Evolutionary conservation across 208 protist genomes (phyloP).

Genomic region (Acanthamoeba triangularis): DNA sequence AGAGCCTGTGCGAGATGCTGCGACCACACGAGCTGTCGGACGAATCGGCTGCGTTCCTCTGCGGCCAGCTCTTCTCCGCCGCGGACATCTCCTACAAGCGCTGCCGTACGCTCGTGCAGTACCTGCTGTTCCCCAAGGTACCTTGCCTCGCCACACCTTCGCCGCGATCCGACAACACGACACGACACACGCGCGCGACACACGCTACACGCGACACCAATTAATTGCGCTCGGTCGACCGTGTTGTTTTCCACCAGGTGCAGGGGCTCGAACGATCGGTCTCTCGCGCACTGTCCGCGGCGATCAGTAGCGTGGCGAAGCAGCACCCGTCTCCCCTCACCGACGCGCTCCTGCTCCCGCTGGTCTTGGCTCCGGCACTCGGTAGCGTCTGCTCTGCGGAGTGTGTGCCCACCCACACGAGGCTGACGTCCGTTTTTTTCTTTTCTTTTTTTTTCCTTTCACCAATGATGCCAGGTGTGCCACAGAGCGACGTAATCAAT

Average conservation of each 20-base stretch:
- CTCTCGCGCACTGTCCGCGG: not conserved
- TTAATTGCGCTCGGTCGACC: too few relatives aligned
- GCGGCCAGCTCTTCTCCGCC: not conserved
- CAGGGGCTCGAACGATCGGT: not conserved
- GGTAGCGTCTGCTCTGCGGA: not conserved
- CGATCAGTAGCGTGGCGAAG: not conserved
- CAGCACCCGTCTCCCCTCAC: conserved; percentile 24
- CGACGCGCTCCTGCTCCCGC: not conserved
- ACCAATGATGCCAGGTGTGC: not conserved
- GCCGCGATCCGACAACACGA: too few relatives aligned
- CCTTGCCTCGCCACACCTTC: not conserved
- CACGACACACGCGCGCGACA: not conserved
- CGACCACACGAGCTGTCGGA: not conserved
- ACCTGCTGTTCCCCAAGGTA: conserved; percentile 33
- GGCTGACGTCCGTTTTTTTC: not conserved
- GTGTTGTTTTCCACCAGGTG: not conserved
- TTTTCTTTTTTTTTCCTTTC: not conserved
- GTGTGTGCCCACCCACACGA: too few relatives aligned
- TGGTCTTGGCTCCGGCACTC: not conserved
- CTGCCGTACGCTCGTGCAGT: not conserved
- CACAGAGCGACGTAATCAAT: conserved; percentile 13
- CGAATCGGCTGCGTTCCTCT: not conserved
- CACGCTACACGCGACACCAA: too few relatives aligned
- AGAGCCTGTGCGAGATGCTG: not conserved
- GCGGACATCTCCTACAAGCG: conserved; percentile 38